Base-by-base conservation (phyloP, 129 eudicot genomes). In the Apium graveolens region DNA sequence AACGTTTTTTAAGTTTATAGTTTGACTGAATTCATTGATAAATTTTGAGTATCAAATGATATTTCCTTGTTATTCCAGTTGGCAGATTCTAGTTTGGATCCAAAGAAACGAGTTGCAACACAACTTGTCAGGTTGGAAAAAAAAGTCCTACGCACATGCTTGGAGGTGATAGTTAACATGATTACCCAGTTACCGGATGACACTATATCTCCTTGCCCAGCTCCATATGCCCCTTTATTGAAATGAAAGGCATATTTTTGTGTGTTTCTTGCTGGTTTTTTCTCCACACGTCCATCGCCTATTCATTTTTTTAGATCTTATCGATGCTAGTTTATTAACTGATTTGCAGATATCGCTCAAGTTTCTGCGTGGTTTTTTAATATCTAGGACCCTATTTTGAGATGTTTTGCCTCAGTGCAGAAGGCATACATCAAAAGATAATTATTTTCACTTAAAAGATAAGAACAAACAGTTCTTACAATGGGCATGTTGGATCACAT, bases 81-180 rank as follows among this genome's bases (percentile, higher is more conserved):
- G 84, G 91, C 88, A 83, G 99, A 89, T 78, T 75, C 78, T 78
- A 83, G 86, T 83, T 55, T 92, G 16, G 91, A 90, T 85, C 97
- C 99, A 76, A 96, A 89, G 83, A 89, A 80, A 80, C 89, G 92
- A 89, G 99, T 96, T 77, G 97, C 97, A 60, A 96, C 97, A 7
- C 92, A 87, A 82, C 96, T 92, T 32, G 85, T 96, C 78, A 85
- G 89, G 81, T 80, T 86, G 86, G 99, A 96, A 86, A 96, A 96
- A 89, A 96, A 84, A 76, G 90, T 96, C 43, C 77, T 92, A 76
- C 86, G 81, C 80, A 86, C 87, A 80, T 96, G 99, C 76, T 80
- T 96, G 85, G 81, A 83, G 90, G 86, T 89, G 72, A 89, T 96
- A 43, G 77, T 79, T 66, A 95, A 90, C 77, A 79, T 96, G 84